Conservation (phyloP, 192 early-diverging fungal species). For the Mortierella hygrophila region DNA sequence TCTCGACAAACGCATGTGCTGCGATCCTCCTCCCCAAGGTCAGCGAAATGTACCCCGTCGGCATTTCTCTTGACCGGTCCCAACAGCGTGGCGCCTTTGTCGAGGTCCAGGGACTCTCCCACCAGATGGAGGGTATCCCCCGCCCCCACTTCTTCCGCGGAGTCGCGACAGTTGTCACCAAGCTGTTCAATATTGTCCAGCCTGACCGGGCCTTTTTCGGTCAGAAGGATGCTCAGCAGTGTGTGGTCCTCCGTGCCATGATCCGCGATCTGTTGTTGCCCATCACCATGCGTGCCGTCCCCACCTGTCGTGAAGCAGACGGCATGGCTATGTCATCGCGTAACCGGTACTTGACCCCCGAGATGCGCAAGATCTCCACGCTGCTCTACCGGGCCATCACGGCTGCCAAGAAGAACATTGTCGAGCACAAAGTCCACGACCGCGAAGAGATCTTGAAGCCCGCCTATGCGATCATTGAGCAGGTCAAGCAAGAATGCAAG, state of each 20-base stretch:
- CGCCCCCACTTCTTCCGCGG: conserved; percentile 98
- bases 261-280: conserved; percentile 90
- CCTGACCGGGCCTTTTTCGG: conserved; percentile 92
- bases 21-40: conserved; percentile 77
- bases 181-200: conserved; percentile 91
- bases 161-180: conserved; percentile 94
- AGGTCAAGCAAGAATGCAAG: conserved; percentile 55
- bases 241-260: conserved; percentile 81
- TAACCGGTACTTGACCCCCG: conserved; percentile 85
- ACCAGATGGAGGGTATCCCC: conserved; percentile 93
- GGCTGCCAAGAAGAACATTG: conserved; percentile 61
- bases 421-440: conserved; percentile 40
- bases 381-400: conserved; percentile 80
- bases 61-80: conserved; percentile 83
- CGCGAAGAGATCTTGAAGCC: conserved; percentile 61
- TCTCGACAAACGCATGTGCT: conserved; percentile 62
- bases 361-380: conserved; percentile 77
- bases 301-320: conserved; percentile 82
- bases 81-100: conserved; percentile 94
- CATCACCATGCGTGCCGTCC: conserved; percentile 75
- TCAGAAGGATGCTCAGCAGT: conserved; percentile 98
- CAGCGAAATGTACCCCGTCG: conserved; percentile 93
- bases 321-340: conserved; percentile 93
- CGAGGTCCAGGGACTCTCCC: conserved; percentile 88
- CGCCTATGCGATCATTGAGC: conserved; percentile 66